Evolutionary conservation across 75 land plant species (phyloP).

Genomic region (Cunninghamia lanceolata): DNA sequence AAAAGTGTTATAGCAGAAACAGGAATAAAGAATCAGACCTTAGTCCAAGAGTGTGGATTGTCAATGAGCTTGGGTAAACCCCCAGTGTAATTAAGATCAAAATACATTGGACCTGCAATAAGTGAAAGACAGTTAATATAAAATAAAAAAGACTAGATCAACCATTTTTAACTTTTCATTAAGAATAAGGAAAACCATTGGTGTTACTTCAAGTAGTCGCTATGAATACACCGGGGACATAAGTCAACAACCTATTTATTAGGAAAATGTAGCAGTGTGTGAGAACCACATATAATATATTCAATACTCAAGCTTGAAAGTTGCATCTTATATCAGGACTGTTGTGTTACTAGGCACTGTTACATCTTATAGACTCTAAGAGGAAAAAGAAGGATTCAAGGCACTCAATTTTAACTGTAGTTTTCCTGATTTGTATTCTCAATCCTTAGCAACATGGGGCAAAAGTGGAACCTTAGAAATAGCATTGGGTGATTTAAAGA

Average conservation of each 20-base stretch:
- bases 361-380: background rate
- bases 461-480: background rate
- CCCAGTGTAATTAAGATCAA: constrained; percentile 26
- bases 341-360: background rate
- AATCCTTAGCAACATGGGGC: background rate
- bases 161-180: background rate
- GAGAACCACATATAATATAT: background rate
- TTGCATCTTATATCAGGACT: background rate
- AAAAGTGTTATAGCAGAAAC: background rate
- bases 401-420: background rate
- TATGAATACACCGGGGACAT: background rate
- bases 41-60: constrained; percentile 60
- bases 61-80: constrained; percentile 36
- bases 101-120: constrained; percentile 51
- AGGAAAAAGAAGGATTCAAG: background rate
- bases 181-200: background rate
- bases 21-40: constrained; percentile 28
- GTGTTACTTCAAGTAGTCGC: background rate
- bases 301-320: background rate
- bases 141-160: background rate
- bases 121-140: background rate
- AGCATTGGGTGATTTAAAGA: background rate
- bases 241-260: background rate
- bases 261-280: background rate
- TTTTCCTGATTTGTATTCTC: background rate